Percentiles rank a stretch among this genome's conserved stretches.
phyloP scores from a whole-genome alignment of 108 stramenopile genomes.

The Skeletonema menzelii region DNA sequence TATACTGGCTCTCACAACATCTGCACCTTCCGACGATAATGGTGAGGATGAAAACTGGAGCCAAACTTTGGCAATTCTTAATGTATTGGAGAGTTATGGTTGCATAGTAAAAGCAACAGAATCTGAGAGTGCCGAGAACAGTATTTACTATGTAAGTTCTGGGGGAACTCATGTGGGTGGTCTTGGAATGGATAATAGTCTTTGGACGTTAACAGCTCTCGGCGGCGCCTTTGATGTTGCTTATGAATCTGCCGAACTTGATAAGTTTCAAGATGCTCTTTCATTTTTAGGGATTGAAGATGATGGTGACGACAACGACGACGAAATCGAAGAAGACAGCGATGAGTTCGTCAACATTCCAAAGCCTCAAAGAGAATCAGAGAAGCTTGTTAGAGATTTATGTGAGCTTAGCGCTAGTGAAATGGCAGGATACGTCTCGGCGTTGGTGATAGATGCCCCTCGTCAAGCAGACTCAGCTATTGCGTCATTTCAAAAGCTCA shows the following conservation, averaged over 20 bases:
- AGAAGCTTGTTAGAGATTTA: conserved; percentile 44
- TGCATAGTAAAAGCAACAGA: conserved; percentile 41
- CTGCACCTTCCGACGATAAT: conserved; percentile 35
- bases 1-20: conserved; percentile 28
- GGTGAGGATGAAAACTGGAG: conserved; percentile 66
- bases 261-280: conserved; percentile 47
- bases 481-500: conserved; percentile 57
- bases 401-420: conserved; percentile 52
- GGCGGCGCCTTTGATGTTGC: conserved; percentile 79
- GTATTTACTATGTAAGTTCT: conserved; percentile 49
- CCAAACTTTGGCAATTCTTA: conserved; percentile 70
- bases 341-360: conserved; percentile 14
- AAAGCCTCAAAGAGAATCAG: conserved; percentile 62
- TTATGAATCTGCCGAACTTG: conserved; percentile 59
- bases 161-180: conserved; percentile 77
- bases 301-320: conserved; percentile 5
- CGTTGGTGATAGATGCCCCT: conserved; percentile 66
- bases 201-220: conserved; percentile 73
- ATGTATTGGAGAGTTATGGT: conserved; percentile 68
- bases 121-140: conserved; percentile 29
- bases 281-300: conserved; percentile 12
- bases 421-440: conserved; percentile 79
- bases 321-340: conserved; percentile 2
- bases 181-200: conserved; percentile 77
- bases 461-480: conserved; percentile 52